Evolutionary conservation across 2,329 filamentous ascomycete genomes (phyloP), one percentile per base, ranked within the genome.

Genomic region (Cladosporium sp.): DNA sequence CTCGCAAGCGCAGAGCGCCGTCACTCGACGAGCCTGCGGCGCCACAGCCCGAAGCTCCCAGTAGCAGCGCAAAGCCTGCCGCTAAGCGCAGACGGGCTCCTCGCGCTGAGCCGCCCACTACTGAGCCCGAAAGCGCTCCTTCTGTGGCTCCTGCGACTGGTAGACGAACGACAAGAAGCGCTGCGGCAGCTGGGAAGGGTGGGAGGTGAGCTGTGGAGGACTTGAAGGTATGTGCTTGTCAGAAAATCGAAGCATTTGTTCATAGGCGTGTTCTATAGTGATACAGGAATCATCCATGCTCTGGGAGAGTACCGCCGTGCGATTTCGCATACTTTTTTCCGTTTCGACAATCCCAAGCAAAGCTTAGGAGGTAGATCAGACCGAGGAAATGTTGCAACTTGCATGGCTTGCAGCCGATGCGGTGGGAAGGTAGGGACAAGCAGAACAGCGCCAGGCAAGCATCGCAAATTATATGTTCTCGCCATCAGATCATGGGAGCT

Each of bases 81-180:
- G 50, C 61, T 23, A 63, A 63, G 50, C 61, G 61, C 50, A 63
- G 50, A 46, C 35, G 50, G 33, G 21, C 59, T 52, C 44, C 59
- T 53, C 44, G 29, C n/a, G 33, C 44, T 18, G 44, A 50, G 2
- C 44, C 33, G 3, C 50, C 50, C 3, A 37, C n/a, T 5, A 21
- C 4, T 21, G 50, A 56, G 1, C 18, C 33, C 2, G 35, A 49
- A 3, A 31, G 21, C 12, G 31, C n/a, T 4, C 23, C 18, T 23
- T 44, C 58, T 33, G 18, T 44, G 16, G 26, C 37, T 35, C 58
- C 58, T 21, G 16, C 46, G 14, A 33, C 59, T 21, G 29, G 44
- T 5, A 52, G 44, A 29, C 37, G 58, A 28, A 62, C 59, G 21
- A 62, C 59, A 4, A 52, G 59, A 7, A 62, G 59, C 8, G 44